These are phyloP conservation scores for Plenodomus tracheiphilus DNA, from an alignment of 2,329 filamentous ascomycete species.

Conservation along the genomic window DNA sequence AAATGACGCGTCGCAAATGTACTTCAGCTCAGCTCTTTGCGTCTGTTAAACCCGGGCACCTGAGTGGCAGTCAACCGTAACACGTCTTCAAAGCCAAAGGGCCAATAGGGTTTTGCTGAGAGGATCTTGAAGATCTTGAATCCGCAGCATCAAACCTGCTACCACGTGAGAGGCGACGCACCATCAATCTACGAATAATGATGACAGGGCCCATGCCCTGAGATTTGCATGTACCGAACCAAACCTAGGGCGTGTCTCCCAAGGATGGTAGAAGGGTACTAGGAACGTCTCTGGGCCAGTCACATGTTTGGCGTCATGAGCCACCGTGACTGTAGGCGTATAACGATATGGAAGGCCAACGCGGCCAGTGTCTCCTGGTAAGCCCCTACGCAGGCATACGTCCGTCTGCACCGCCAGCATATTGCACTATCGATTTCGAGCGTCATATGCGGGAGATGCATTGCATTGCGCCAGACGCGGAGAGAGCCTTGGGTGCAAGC, in stretches of 20 bases:
- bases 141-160: conserved; percentile 7
- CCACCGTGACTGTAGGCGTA: background rate
- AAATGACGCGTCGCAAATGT: conserved; percentile 23
- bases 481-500: conserved; percentile 19
- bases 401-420: conserved; percentile 19
- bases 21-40: conserved; percentile 5
- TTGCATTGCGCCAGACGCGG: conserved; percentile 18
- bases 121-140: conserved; percentile 14
- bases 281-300: background rate
- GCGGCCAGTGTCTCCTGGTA: too few relatives aligned
- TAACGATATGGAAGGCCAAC: conserved; percentile 20
- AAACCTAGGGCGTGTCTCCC: background rate
- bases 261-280: too few relatives aligned
- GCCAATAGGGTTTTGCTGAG: conserved; percentile 34
- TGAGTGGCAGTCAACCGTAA: conserved; percentile 10
- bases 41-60: conserved; percentile 16
- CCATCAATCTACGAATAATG: conserved; percentile 11
- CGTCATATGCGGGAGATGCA: conserved; percentile 23
- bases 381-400: conserved; percentile 7
- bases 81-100: conserved; percentile 12
- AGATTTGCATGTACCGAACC: conserved; percentile 5
- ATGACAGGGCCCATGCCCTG: conserved; percentile 7
- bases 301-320: background rate
- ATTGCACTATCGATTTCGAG: conserved; percentile 26
- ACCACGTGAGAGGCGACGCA: conserved; percentile 27